phyloP scores from a whole-genome alignment of 495 filamentous ascomycete genomes.

The Physcia stellaris region DNA sequence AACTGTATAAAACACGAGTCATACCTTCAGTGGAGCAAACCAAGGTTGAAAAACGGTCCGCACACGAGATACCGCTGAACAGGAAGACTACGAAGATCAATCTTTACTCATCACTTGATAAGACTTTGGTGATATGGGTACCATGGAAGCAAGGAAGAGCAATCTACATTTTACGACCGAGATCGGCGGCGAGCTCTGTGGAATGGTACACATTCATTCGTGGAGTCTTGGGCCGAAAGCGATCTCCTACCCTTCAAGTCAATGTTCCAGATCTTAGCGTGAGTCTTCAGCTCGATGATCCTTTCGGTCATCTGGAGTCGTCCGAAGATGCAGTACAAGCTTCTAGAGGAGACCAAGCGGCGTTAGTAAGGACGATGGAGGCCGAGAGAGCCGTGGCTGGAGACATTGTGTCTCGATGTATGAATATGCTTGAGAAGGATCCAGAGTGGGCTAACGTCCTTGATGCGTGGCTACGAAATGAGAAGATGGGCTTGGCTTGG shows the following conservation, averaged over 20 bases:
- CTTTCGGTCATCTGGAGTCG: conserved; percentile 43
- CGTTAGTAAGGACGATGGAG: conserved; percentile 29
- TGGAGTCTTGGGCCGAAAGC: conserved; percentile 44
- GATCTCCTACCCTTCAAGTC: conserved; percentile 45
- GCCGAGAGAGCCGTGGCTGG: conserved; percentile 40
- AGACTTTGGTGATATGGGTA: conserved; percentile 56
- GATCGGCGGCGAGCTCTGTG: conserved; percentile 48
- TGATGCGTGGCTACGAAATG: conserved; percentile 41
- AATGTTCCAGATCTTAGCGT: conserved; percentile 57
- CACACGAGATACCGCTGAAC: conserved; percentile 43
- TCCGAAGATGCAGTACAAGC: conserved; percentile 23
- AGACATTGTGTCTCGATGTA: conserved; percentile 41
- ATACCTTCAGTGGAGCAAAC: conserved; percentile 48
- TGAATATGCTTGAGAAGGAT: conserved; percentile 43
- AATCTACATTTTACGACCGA: conserved; percentile 55
- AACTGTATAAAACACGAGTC: conserved; percentile 58
- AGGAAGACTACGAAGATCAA: conserved; percentile 45
- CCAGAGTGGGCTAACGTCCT: conserved; percentile 52
- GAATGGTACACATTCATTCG: conserved; percentile 69
- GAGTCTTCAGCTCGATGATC: conserved; percentile 45
- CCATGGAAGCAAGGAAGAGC: conserved; percentile 40
- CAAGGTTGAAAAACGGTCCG: conserved; percentile 34
- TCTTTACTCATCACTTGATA: conserved; percentile 58
- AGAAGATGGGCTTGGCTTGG: conserved; percentile 62
- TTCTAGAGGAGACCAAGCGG: conserved; percentile 23